Evolutionary conservation across 768 basidiomycete genomes (phyloP).

Genomic region (Tulasnella sp.): DNA sequence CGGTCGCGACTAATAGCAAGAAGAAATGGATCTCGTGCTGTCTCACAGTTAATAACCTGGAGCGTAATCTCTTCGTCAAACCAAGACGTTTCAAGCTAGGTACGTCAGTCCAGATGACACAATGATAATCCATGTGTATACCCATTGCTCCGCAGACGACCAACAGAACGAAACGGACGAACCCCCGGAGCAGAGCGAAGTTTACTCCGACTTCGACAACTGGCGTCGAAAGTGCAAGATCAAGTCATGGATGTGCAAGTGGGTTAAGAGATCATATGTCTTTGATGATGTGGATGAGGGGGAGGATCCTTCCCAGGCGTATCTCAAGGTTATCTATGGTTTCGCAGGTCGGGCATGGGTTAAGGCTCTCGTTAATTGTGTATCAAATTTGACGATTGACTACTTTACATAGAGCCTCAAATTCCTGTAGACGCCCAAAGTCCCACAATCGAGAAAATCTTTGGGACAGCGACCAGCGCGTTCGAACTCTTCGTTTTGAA

Average conservation of each 20-base stretch:
- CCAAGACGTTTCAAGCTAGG: slow-evolving; percentile 58
- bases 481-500: slow-evolving; percentile 92
- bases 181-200: slow-evolving; percentile 56
- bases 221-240: slow-evolving; percentile 64
- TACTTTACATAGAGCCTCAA: slow-evolving; percentile 45
- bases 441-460: slow-evolving; percentile 75
- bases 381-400: not conserved
- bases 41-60: slow-evolving; percentile 69
- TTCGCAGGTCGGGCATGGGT: slow-evolving; percentile 55
- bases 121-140: not conserved
- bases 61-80: slow-evolving; percentile 85
- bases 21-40: slow-evolving; percentile 69
- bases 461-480: slow-evolving; percentile 85
- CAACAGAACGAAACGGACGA: slow-evolving; percentile 63
- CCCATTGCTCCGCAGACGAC: slow-evolving; percentile 26
- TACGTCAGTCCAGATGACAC: slow-evolving; percentile 21
- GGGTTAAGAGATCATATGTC: slow-evolving; percentile 82
- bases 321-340: slow-evolving; percentile 89
- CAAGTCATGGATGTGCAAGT: slow-evolving; percentile 68
- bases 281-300: slow-evolving; percentile 83
- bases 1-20: slow-evolving; percentile 30
- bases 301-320: slow-evolving; percentile 52
- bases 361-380: not conserved
- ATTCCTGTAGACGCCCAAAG: slow-evolving; percentile 65
- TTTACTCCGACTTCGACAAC: slow-evolving; percentile 74